Base-by-base conservation (phyloP, 1,284 basidiomycete genomes). In the Erythrobasidium hasegawianum region DNA sequence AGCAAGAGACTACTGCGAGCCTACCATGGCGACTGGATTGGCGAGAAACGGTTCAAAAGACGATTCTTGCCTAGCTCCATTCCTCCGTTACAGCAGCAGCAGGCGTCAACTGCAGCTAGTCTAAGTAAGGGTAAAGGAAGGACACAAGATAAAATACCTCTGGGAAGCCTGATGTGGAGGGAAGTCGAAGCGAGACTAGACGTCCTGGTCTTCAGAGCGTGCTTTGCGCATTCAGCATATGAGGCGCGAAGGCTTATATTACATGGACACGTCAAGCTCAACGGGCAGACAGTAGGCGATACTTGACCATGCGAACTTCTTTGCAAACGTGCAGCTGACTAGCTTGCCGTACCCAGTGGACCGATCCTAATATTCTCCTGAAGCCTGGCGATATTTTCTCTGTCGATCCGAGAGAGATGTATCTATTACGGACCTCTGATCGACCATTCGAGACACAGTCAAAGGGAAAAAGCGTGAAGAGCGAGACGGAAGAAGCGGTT, bases 1-100 rank as follows among this genome's bases (percentile, higher is more conserved):
- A 85, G 90, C 16, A 97, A 97, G 79, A 83, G 87, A n/a, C 84
- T 94, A 69, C 84, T 92, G 33, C 86, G 94, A 66, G 93, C 86
- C 2, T 98, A 98, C 81, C 95, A 98, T 77, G 94, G 94, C 43
- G 94, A 98, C 82, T 89, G 86, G 78, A 92, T 97, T 70, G 87
- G 87, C 62, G 91, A 95, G 80, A 89, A 87, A 74, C 86, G 87
- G 45, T 97, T 97, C 84, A 94, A 95, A 77, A 86, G 89, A 58
- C 95, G 92, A 89, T 97, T 92, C 78, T 83, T 98, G 22, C 95
- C 95, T 10, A 81, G 84, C 65, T 86, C 84, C 0, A 81, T 98
- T 13, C 94, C 95, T 0, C 88, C 90, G 71, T 89, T 96, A 59
- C 86, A 89, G 55, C 85, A 87, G 11, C 27, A 18, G 14, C 16